Base-by-base conservation (phyloP, 2,329 filamentous ascomycete species). In the Alternaria ethzedia region DNA sequence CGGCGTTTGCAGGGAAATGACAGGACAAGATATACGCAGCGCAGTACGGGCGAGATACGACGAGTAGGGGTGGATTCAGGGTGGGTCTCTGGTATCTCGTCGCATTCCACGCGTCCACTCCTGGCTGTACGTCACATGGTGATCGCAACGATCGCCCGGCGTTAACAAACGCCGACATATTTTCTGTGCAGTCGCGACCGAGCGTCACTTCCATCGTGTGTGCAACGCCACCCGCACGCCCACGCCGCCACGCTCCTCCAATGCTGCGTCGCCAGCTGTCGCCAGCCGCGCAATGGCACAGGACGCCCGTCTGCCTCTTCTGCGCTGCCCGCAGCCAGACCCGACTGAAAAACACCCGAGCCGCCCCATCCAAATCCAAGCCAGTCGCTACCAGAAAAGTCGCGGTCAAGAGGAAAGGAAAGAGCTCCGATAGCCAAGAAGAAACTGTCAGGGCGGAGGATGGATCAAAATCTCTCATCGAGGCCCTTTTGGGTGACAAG, bases 221-320 rank as follows among this genome's bases (percentile, higher is more conserved):
- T 52, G 45, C 51, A 30, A 43, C 47, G 32, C 57, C 49, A 46
- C 51, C 45, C 25, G 46, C 61, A 20, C 60, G 47, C 5, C 30
- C 55, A 20, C 23, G 20, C 30, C 41, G 23, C 28, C 26, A 28
- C 30, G 44, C 10, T 21, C 47, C 57, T 62, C 10, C 64, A 23
- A 78, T 78, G 76, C 73, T 76, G 59, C 67, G 68, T 56, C 72
- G 70, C 54, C 64, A 66, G 15, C 63, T 76, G 56, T 61, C 68
- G 25, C 68, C 58, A 49, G 66, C 70, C 59, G 63, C 65, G 61
- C 61, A 65, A 67, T 67, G 64, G 69, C 69, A 56, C 44, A 62
- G 49, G 15, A 32, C 51, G 6, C 55, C 69, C 36, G 52, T 71
- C 13, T 74, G 73, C 59, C 68, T 71, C 11, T 63, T 71, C 55